These are phyloP conservation scores for Monilinia laxa DNA, from an alignment of 2,329 filamentous ascomycete genomes.

Conservation along the genomic window DNA sequence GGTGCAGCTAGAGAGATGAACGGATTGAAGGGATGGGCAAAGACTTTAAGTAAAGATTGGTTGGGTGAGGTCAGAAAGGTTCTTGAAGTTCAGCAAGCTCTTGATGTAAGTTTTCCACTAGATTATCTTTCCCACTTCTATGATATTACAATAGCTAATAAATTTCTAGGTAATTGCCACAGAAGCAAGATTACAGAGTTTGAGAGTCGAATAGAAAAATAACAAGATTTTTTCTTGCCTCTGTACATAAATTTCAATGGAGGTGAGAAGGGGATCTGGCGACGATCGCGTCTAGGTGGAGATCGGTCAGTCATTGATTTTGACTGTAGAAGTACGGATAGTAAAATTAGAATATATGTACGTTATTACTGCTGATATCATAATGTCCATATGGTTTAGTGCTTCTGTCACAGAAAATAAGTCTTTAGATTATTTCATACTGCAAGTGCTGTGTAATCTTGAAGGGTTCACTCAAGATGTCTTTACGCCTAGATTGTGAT, in stretches of 20 bases:
- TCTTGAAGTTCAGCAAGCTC: slow-evolving; percentile 90
- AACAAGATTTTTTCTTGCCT: slow-evolving; percentile 27
- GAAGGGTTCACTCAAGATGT: no score
- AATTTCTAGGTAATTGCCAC: slow-evolving; percentile 73
- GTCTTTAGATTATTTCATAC: neutral
- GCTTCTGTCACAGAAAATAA: neutral
- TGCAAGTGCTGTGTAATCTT: neutral
- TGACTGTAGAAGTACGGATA: slow-evolving; percentile 20
- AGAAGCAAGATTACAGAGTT: slow-evolving; percentile 83
- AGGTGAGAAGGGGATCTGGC: neutral
- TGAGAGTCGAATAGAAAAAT: slow-evolving; percentile 69
- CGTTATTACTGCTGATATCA: neutral
- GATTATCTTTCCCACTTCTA: neutral
- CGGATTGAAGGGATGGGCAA: slow-evolving; percentile 86
- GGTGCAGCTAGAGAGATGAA: slow-evolving; percentile 95
- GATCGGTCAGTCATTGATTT: slow-evolving; percentile 3
- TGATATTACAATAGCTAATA: slow-evolving; percentile 26
- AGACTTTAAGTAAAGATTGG: slow-evolving; percentile 93
- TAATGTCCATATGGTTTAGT: neutral
- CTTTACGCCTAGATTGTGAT: no score
- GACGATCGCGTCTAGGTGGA: neutral
- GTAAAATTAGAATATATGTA: slow-evolving; percentile 21
- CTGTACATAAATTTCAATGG: slow-evolving; percentile 30
- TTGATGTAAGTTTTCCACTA: slow-evolving; percentile 72
- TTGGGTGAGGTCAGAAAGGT: slow-evolving; percentile 85